Percentiles rank a stretch among this genome's conserved stretches.
Conservation (phyloP, 129 eudicot genomes). For the Saussurea involucrata region DNA sequence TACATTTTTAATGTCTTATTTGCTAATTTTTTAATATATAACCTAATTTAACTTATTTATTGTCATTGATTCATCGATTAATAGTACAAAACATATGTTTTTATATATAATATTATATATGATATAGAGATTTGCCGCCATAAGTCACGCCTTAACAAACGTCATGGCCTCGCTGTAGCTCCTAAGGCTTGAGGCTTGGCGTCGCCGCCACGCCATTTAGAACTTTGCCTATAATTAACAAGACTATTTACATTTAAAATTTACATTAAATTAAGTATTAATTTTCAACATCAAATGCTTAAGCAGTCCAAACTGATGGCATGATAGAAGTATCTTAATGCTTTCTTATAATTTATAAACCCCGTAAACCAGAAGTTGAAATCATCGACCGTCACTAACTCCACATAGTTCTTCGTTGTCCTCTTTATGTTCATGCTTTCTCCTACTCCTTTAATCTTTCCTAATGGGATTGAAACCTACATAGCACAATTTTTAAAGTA, state of each 20-base stretch:
- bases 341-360: constrained; percentile 11
- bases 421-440: constrained; percentile 20
- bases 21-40: too few species aligned
- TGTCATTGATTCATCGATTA: too few species aligned
- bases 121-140: too few species aligned
- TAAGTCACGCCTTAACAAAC: too few species aligned
- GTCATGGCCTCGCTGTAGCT: too few species aligned
- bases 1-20: too few species aligned
- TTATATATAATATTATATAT: too few species aligned
- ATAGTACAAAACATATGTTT: too few species aligned
- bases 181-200: too few species aligned
- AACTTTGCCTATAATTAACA: too few species aligned
- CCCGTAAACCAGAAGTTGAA: constrained; percentile 41
- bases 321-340: constrained; percentile 21
- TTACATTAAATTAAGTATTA: constrained; percentile 10
- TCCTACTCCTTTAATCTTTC: constrained; percentile 16
- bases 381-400: constrained; percentile 30
- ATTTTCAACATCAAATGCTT: neutral
- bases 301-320: neutral
- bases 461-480: constrained; percentile 28
- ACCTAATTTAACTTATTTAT: too few species aligned
- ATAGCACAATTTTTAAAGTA: neutral
- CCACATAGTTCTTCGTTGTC: constrained; percentile 21
- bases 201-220: too few species aligned
- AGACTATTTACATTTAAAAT: neutral